These are phyloP conservation scores for Monotropa hypopitys DNA, from an alignment of 179 eudicot species.

Conservation along the genomic window DNA sequence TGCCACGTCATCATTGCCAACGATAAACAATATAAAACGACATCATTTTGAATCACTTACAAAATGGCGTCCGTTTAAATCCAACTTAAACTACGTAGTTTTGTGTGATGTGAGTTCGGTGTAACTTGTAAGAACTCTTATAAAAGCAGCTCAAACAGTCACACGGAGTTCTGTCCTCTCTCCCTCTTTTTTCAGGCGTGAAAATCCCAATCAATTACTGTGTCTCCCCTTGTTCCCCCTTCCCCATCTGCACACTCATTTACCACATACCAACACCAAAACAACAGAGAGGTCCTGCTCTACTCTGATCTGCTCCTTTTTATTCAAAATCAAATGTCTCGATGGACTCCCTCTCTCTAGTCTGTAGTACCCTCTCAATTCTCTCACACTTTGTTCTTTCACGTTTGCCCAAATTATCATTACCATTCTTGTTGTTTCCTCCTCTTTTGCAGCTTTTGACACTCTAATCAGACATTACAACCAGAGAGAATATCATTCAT, in stretches of 20 bases:
- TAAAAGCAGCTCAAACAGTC: conserved; percentile 4
- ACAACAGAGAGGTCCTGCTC: background rate
- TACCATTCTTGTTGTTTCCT: background rate
- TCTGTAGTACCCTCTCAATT: background rate
- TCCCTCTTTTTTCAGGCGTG: background rate
- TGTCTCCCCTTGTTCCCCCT: conserved; percentile 23
- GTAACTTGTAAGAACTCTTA: background rate
- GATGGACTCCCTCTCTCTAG: too few relatives aligned
- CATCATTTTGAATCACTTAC: too few relatives aligned
- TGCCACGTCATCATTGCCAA: conserved; percentile 8
- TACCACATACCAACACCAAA: background rate
- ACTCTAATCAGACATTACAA: conserved; percentile 19
- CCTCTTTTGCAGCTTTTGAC: conserved; percentile 21
- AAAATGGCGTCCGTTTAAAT: background rate
- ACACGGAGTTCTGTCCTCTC: conserved; percentile 10
- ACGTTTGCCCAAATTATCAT: conserved; percentile 4
- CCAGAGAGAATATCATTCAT: background rate
- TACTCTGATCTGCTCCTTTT: background rate
- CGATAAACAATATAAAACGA: too few relatives aligned
- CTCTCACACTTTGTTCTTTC: conserved; percentile 2
- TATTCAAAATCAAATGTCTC: conserved; percentile 1
- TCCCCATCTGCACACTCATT: conserved; percentile 2
- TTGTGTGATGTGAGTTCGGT: too few relatives aligned
- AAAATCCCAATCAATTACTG: conserved; percentile 10
- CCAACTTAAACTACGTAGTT: too few relatives aligned